Evolutionary conservation across 805 yeast species (phyloP).

Genomic region (Yarrowia sp.): DNA sequence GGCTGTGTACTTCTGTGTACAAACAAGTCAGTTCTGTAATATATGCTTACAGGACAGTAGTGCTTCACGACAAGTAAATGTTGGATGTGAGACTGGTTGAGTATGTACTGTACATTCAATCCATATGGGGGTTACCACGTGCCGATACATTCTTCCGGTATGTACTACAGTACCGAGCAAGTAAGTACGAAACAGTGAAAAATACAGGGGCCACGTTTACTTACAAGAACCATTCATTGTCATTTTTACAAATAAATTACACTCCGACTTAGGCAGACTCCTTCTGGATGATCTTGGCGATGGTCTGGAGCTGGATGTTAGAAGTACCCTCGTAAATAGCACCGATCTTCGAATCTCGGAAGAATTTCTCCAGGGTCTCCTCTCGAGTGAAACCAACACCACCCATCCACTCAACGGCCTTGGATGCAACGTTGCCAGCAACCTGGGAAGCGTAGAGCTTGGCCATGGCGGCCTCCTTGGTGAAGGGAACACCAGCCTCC

Average conservation of each 20-base stretch:
- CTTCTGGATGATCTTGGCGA: slow-evolving; percentile 53
- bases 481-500: slow-evolving; percentile 53
- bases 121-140: no score
- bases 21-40: no score
- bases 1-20: no score
- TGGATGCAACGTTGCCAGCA: slow-evolving; percentile 53
- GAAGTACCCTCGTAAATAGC: slow-evolving; percentile 57
- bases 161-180: no score
- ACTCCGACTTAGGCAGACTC: slow-evolving; percentile 42
- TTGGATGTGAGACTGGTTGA: no score
- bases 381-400: slow-evolving; percentile 58
- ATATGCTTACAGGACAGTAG: no score
- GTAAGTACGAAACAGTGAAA: neutral
- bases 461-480: slow-evolving; percentile 57
- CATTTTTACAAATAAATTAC: slow-evolving; percentile 36
- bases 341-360: slow-evolving; percentile 56
- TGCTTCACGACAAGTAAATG: no score
- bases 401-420: slow-evolving; percentile 58
- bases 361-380: slow-evolving; percentile 54
- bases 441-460: slow-evolving; percentile 53
- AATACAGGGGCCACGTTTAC: neutral
- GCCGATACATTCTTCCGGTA: no score
- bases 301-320: slow-evolving; percentile 55
- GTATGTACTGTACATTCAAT: no score
- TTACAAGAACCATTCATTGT: slow-evolving; percentile 12